Base-by-base conservation (phyloP, 192 early-diverging fungal genomes). In the Paraglomus occultum region DNA sequence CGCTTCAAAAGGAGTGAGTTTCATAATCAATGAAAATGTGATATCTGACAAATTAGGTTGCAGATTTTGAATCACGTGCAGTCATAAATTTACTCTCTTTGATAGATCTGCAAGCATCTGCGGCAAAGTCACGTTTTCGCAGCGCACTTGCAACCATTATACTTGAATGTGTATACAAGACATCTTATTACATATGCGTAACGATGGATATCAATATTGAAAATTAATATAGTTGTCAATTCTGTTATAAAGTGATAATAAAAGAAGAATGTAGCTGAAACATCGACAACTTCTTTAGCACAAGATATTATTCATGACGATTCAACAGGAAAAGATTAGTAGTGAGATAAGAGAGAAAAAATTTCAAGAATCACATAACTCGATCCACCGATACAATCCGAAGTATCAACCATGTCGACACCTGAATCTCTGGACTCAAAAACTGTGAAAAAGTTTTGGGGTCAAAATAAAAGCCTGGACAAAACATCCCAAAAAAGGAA, bases 341-440 rank as follows among this genome's bases (percentile, higher is more conserved):
- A 60, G 58, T 60, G 46, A 63, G 22, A 63, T 63, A 57, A 65
- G 46, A 65, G 40, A 65, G 46, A 65, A 65, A 50, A 51, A 65
- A 65, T 5, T 51, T 65, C 63, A 49, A 65, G 63, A 38, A 39
- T 51, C 49, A 65, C 63, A 65, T 65, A 65, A 65, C n/a, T 65
- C 6, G 38, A 3, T 65, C 48, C 20, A 38, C 11, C 6, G 20
- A 65, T 51, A 51, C 20, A 12, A 65, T 65, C 47, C 23, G 63
- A 65, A 65, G 39, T 51, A 49, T 65, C 23, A 65, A 51, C 54
- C n/a, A 1, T 2, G 3, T n/a, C n/a, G 31, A 18, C 44, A 9
- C 44, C 18, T 23, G 23, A 23, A 61, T 1, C 58, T 51, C 23
- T 49, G 44, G 63, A 65, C 48, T 38, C 17, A 23, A 65, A 65